Percentiles rank a stretch among this genome's conserved stretches.
Evolutionary conservation across 805 yeast genomes (phyloP).

Genomic region (Brettanomyces sp.): DNA sequence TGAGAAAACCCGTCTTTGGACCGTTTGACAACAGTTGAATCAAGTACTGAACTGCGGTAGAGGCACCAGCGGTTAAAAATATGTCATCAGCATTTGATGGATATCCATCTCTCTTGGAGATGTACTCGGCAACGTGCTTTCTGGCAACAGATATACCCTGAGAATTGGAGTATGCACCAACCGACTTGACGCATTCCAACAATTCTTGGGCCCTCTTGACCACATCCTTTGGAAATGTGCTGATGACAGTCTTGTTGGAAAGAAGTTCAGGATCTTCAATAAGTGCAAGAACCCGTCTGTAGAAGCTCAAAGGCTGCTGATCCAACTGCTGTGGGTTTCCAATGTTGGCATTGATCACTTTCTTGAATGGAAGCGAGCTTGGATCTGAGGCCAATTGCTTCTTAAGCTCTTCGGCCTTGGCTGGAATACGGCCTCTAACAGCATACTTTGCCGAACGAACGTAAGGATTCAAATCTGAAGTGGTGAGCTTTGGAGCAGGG

Average conservation of each 20-base stretch:
- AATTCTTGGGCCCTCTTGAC: slow-evolving; percentile 58
- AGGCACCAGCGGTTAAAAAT: slow-evolving; percentile 89
- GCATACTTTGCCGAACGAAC: slow-evolving; percentile 90
- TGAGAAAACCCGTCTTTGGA: slow-evolving; percentile 66
- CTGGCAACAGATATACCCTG: slow-evolving; percentile 77
- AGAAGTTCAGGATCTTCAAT: slow-evolving; percentile 77
- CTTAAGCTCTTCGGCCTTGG: slow-evolving; percentile 79
- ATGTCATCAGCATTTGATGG: slow-evolving; percentile 61
- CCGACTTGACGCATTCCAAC: slow-evolving; percentile 59
- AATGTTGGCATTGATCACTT: slow-evolving; percentile 82
- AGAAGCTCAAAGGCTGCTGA: slow-evolving; percentile 91
- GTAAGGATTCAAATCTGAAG: slow-evolving; percentile 55
- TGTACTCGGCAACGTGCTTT: slow-evolving; percentile 72
- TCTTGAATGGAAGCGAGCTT: slow-evolving; percentile 60
- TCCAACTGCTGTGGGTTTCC: slow-evolving; percentile 98
- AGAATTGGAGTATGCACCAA: slow-evolving; percentile 93
- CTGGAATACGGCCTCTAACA: slow-evolving; percentile 91
- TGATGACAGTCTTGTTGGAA: slow-evolving; percentile 21
- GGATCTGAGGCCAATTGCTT: slow-evolving; percentile 44
- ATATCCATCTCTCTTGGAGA: slow-evolving; percentile 68
- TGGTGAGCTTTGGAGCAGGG: slow-evolving; percentile 28
- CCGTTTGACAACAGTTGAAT: slow-evolving; percentile 63
- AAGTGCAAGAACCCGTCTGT: slow-evolving; percentile 80
- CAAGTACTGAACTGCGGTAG: slow-evolving; percentile 80
- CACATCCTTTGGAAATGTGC: slow-evolving; percentile 56